Conservation (phyloP, 306 rosid species). For the Betula pendula region DNA sequence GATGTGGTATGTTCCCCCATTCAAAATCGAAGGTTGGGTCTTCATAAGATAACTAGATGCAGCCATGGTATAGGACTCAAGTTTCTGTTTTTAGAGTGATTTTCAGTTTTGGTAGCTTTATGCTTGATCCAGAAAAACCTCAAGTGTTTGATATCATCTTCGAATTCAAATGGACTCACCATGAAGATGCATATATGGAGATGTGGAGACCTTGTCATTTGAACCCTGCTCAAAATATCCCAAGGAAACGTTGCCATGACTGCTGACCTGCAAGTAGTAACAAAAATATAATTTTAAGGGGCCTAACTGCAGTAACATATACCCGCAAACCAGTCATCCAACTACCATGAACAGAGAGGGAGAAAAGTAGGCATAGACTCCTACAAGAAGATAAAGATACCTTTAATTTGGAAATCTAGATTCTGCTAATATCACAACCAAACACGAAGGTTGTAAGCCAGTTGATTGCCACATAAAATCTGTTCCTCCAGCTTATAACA, state of each 20-base stretch:
- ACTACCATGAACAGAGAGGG: neutral
- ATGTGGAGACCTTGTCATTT: neutral
- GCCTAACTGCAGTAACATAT: neutral
- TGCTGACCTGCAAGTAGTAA: conserved; percentile 12
- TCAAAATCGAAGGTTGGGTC: neutral
- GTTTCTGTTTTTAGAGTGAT: too few relatives aligned
- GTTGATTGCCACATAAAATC: conserved; percentile 89
- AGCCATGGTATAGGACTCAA: too few relatives aligned
- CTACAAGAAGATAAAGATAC: conserved; percentile 20
- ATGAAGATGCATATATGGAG: conserved; percentile 6
- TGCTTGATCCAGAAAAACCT: too few relatives aligned
- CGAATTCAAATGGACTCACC: conserved; percentile 18
- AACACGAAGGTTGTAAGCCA: conserved; percentile 89
- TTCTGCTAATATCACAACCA: conserved; percentile 94
- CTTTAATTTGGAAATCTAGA: conserved; percentile 42
- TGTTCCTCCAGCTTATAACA: conserved; percentile 93
- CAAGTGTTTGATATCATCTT: too few relatives aligned
- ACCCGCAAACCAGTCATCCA: neutral
- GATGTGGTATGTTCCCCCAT: neutral
- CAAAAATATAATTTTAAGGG: conserved; percentile 7
- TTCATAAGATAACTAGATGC: neutral
- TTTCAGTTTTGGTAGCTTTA: too few relatives aligned
- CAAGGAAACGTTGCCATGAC: neutral
- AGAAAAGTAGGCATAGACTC: neutral
- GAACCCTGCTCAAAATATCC: neutral